Conservation (phyloP, 352 stramenopile genomes). For the Globisporangium radiosum region DNA sequence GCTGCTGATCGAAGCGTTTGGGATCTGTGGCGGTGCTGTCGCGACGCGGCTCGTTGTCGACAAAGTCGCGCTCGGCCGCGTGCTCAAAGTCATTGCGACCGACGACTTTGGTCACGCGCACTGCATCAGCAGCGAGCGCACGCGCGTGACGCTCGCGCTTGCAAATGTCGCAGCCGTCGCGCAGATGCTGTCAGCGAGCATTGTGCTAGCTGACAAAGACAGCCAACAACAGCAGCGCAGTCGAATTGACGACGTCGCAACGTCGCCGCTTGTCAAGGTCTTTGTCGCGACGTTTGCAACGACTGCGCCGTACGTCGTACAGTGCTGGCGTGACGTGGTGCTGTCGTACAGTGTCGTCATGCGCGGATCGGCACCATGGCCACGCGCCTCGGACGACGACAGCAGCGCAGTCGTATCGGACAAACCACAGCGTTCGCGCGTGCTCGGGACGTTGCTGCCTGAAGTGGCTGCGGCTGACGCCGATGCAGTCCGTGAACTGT, state of each 20-base stretch:
- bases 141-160: conserved; percentile 41
- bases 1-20: conserved; percentile 63
- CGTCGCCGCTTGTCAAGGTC: conserved; percentile 43
- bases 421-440: not conserved
- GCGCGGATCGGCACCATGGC: conserved; percentile 35
- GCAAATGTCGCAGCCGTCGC: conserved; percentile 60
- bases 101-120: conserved; percentile 59
- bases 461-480: conserved; percentile 5
- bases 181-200: conserved; percentile 42
- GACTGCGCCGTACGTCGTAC: conserved; percentile 29
- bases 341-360: conserved; percentile 39
- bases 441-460: conserved; percentile 22
- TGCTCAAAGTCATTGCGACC: conserved; percentile 50
- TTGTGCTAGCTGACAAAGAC: conserved; percentile 21
- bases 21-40: conserved; percentile 46
- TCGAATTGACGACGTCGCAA: conserved; percentile 11
- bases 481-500: conserved; percentile 25
- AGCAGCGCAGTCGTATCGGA: not conserved
- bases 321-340: conserved; percentile 49
- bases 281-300: conserved; percentile 42
- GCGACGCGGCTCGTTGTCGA: conserved; percentile 56
- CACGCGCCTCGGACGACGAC: conserved; percentile 8
- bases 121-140: conserved; percentile 55
- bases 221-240: conserved; percentile 1
- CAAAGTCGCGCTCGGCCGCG: conserved; percentile 59